Evolutionary conservation across 2,329 filamentous ascomycete species (phyloP), one percentile per base, ranked within the genome.

Genomic region (Geosmithia morbida): DNA sequence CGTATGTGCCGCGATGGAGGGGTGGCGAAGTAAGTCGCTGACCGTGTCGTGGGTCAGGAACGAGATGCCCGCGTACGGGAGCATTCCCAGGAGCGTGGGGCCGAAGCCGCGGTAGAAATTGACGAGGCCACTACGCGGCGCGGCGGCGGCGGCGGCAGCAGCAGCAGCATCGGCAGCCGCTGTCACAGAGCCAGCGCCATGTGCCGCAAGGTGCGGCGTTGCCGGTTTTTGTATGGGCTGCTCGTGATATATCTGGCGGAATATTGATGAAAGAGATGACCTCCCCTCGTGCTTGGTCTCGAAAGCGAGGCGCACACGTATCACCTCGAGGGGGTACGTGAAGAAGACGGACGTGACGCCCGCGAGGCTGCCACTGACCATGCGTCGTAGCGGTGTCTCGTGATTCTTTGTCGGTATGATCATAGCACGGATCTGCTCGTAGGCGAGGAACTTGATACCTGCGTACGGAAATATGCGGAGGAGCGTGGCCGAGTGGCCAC

Each of bases 41-140:
- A 84, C 79, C 4, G 86, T 87, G 63, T 98, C 92, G 66, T 98
- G 92, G 0, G 87, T 94, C 41, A 98, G 75, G 66, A 98, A 98
- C 1, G 88, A 95, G 58, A 94, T 83, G 56, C 92, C 92, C 1
- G 92, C 92, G 59, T 98, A 98, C 0, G 92, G 92, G 1, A 98
- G 70, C 90, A 98, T 98, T 55, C 92, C 92, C 50, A 94, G 72
- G 5, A 98, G 65, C 0, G 92, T 97, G 0, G 90, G 86, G 0
- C 81, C 79, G 63, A 98, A 98, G 45, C 92, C 92, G 45, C 92
- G 81, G 66, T 96, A 98, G 63, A 98, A 98, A 64, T 98, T 98
- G 48, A 79, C 66, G 1, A 97, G 61, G 3, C 90, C 90, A 11
- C 73, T 74, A 22, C 70, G 72, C 1, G 85, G 82, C 2, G 61